phyloP scores from a whole-genome alignment of 2,329 filamentous ascomycete species.

The Grosmannia clavigera region DNA sequence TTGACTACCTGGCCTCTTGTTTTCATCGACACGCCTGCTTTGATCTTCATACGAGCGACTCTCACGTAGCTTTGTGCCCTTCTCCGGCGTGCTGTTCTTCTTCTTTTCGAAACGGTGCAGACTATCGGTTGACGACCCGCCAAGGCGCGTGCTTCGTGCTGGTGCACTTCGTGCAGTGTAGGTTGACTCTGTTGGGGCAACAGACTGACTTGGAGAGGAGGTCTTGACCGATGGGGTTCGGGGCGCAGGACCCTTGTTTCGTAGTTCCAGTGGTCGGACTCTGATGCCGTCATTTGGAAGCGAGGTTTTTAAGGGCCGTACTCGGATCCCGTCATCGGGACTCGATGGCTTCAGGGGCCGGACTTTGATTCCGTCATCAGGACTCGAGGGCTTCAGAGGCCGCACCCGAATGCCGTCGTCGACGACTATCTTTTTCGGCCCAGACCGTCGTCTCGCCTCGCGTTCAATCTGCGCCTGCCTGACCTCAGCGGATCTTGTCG shows the following conservation, averaged over 20 bases:
- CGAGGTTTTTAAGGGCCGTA: background rate
- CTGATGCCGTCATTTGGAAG: background rate
- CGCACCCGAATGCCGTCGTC: constrained; percentile 12
- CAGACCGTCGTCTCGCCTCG: background rate
- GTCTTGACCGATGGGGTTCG: background rate
- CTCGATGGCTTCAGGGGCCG: background rate
- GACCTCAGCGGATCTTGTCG: constrained; percentile 5
- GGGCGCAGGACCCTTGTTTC: background rate
- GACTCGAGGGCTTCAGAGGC: background rate
- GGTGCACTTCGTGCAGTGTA: constrained; percentile 6
- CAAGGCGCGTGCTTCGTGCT: background rate
- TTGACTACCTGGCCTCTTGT: constrained; percentile 13
- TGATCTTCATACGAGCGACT: background rate
- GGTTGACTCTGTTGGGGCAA: background rate
- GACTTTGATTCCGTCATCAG: background rate
- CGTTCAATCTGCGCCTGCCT: background rate
- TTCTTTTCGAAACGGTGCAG: constrained; percentile 9
- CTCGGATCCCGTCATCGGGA: constrained; percentile 11
- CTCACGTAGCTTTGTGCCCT: background rate
- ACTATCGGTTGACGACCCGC: background rate
- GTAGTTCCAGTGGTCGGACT: background rate
- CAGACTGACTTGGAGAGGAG: background rate
- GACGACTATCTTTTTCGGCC: background rate
- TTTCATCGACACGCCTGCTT: constrained; percentile 10
- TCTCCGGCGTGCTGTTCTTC: constrained; percentile 1